A percentile compares a stretch with the other conserved stretches of the same genome.
Conservation (phyloP, 345 rosid genomes). For the Ceriops decandra region DNA sequence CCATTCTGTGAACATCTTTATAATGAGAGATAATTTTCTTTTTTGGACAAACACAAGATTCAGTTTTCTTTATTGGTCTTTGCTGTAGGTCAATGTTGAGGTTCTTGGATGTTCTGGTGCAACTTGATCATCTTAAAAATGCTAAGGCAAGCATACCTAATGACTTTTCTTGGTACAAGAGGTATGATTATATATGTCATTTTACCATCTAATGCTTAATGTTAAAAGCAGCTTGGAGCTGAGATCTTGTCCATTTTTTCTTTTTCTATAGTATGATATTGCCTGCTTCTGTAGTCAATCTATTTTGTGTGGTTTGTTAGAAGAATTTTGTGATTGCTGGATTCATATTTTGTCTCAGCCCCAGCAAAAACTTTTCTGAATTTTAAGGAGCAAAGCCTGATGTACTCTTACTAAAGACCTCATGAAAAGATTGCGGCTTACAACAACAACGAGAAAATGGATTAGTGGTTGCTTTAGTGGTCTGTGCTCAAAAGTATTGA, state of each 20-base stretch:
- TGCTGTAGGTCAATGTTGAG: slow-evolving; percentile 83
- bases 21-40: not conserved
- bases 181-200: slow-evolving; percentile 35
- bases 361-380: not conserved
- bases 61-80: slow-evolving; percentile 18
- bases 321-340: not conserved
- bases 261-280: not conserved
- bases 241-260: not conserved
- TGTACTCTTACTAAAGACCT: not conserved
- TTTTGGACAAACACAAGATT: not conserved
- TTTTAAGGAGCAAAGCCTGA: not conserved
- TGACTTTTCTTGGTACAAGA: slow-evolving; percentile 99
- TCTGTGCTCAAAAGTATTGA: too few species aligned
- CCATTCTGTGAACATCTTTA: not conserved
- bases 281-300: not conserved
- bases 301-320: not conserved
- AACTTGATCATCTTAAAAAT: slow-evolving; percentile 98
- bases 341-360: not conserved
- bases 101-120: slow-evolving; percentile 92
- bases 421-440: not conserved
- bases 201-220: not conserved
- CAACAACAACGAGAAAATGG: too few species aligned
- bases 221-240: not conserved
- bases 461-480: too few species aligned
- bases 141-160: slow-evolving; percentile 99